These are phyloP conservation scores for Astrocystis sublimbata DNA, from an alignment of 495 filamentous ascomycete genomes.

Conservation along the genomic window DNA sequence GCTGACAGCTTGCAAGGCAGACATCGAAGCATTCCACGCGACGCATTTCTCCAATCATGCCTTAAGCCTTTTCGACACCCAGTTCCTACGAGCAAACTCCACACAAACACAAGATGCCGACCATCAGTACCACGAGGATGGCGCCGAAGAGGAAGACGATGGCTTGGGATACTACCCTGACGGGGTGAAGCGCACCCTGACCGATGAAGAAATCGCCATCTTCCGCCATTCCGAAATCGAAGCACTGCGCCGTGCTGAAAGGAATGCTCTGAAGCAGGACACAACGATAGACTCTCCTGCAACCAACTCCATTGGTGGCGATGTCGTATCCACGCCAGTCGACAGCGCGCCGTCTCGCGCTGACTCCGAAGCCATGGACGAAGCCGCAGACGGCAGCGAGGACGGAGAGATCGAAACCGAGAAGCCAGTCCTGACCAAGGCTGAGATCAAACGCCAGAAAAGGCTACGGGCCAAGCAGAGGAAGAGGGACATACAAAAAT, in stretches of 20 bases:
- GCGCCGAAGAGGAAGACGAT: conserved; percentile 61
- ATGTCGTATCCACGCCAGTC: conserved; percentile 19
- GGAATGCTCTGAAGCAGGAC: conserved; percentile 26
- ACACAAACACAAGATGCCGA: conserved; percentile 20
- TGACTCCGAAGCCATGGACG: conserved; percentile 28
- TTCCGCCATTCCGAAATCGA: conserved; percentile 91
- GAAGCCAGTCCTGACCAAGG: conserved; percentile 29
- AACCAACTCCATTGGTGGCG: not conserved
- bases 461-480: conserved; percentile 29
- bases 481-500: conserved; percentile 40
- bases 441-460: conserved; percentile 32
- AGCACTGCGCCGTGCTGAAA: conserved; percentile 56
- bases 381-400: conserved; percentile 28
- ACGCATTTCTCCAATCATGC: conserved; percentile 57
- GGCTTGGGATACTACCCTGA: conserved; percentile 86
- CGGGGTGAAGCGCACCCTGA: conserved; percentile 86
- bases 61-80: conserved; percentile 49
- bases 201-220: conserved; percentile 86
- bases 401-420: conserved; percentile 35
- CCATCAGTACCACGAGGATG: conserved; percentile 34
- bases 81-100: conserved; percentile 43
- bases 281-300: conserved; percentile 13
- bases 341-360: conserved; percentile 10
- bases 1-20: conserved; percentile 56
- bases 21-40: conserved; percentile 69